Evolutionary conservation across 495 filamentous ascomycete species (phyloP), one percentile per base, ranked within the genome.

Genomic region (Penicillium coffeae): DNA sequence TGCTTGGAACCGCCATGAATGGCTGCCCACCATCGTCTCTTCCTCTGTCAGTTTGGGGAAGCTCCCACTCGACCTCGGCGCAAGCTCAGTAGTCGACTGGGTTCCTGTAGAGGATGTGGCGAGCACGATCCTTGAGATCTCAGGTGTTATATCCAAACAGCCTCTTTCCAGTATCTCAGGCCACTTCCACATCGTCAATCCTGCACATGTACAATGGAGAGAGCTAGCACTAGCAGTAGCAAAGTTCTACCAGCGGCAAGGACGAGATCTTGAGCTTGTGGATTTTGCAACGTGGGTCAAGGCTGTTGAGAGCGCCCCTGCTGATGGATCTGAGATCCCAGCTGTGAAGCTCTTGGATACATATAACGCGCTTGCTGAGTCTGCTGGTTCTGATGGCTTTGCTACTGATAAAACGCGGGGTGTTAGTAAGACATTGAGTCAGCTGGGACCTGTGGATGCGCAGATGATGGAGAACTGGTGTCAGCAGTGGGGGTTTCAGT

Each of bases 1-100:
- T 0, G 30, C 48, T 19, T 73, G 70, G 70, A 72, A 64, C 40
- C 47, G 42, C 14, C 50, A 57, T 3, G 70, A 73, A 32, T 72
- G 67, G 69, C 20, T 68, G 0, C 62, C 66, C 1, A 55, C 21
- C 25, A 13, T 52, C 8, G 40, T 47, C 10, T 30, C 35, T 5
- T 40, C 35, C n/a, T 52, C 49, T 8, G 1, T 52, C 8, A 35
- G 16, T 19, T 37, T 52, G 0, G 42, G 49, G 18, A 22, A 40
- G 7, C 20, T 52, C n/a, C 49, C 49, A 8, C 22, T 18, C 14
- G 19, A 45, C 9, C 42, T 52, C 18, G 49, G 42, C 13, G n/a
- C 21, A 12, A 9, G 52, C 8, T 51, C 21, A 1, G 39, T 20
- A 7, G 9, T 55, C 10, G 51, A 30, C 3, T 61, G 58, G 58